Conservation (phyloP, 768 basidiomycete species). For the Termitomyces sp. region DNA sequence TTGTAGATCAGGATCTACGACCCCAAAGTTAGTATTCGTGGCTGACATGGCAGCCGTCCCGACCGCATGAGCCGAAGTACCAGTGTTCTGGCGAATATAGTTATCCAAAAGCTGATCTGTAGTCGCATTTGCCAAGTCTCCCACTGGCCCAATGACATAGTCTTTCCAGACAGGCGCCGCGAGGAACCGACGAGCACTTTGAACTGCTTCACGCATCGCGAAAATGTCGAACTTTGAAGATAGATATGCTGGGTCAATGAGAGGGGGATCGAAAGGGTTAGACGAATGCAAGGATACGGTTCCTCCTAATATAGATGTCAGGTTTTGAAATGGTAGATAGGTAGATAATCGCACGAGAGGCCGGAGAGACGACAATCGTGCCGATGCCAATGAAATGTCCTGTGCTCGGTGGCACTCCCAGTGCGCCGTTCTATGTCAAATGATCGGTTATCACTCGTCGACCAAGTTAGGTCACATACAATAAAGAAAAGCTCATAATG, state of each 20-base stretch:
- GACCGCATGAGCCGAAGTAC: background rate
- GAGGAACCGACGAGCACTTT: conserved; percentile 3
- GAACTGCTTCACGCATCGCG: conserved; percentile 20
- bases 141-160: conserved; percentile 6
- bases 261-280: conserved; percentile 36
- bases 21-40: background rate
- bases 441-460: background rate
- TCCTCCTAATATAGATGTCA: conserved; percentile 15
- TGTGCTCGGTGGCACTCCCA: background rate
- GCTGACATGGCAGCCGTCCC: conserved; percentile 1
- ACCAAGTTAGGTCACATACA: background rate
- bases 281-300: conserved; percentile 29
- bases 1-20: background rate
- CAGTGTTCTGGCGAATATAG: conserved; percentile 3
- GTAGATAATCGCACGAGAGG: conserved; percentile 18
- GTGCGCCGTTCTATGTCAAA: background rate
- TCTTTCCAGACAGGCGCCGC: conserved; percentile 8
- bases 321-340: background rate
- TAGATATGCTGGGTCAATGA: conserved; percentile 36
- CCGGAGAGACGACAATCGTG: conserved; percentile 4
- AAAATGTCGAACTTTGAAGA: conserved; percentile 19
- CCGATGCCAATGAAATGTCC: background rate
- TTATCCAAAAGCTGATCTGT: conserved; percentile 4
- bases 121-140: conserved; percentile 5
- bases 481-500: conserved; percentile 5